Evolutionary conservation across 2,329 filamentous ascomycete species (phyloP), one percentile per base, ranked within the genome.

Genomic region (Sporothrix dimorphospora): DNA sequence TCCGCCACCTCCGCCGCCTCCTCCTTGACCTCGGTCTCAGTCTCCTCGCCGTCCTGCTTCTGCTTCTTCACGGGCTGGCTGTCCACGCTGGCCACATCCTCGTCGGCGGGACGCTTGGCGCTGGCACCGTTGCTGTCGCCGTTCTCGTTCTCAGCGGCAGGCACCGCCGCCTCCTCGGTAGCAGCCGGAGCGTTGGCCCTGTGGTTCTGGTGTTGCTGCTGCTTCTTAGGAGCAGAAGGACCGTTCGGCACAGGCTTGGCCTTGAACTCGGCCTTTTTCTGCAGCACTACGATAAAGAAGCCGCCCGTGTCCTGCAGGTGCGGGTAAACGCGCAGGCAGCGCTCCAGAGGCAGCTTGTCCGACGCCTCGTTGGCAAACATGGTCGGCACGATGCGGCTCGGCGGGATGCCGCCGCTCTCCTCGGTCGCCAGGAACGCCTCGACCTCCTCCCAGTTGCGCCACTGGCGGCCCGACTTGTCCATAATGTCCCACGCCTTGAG

Each of bases 291-390:
- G 79, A 99, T 98, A 84, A 99, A 99, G 86, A 99, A 99, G 27
- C 92, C 95, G 71, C 96, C 96, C 3, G 96, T 99, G 78, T 99
- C 94, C 82, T 99, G 96, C 79, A 94, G 87, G 81, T 99, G 96
- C 45, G 94, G 93, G 80, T 98, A 99, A 7, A 99, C 90, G 74
- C 96, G 89, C 87, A 98, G 94, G 82, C 95, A 98, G 73, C 92
- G 89, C 78, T 98, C 93, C 21, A 98, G 87, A 19, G 94, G 94
- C 30, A 98, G 85, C 81, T 87, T 78, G 81, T 88, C 84, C 71
- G 87, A 88, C 38, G 85, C 83, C 51, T 83, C 82, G 19, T 82
- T 83, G 5, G 94, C 87, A 82, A 99, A 99, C 92, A 98, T 97
- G 79, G 90, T 90, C 77, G 93, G 88, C 4, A 89, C 87, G 34